Conservation (phyloP, 495 filamentous ascomycete genomes). For the Talaromyces trachyspermus region DNA sequence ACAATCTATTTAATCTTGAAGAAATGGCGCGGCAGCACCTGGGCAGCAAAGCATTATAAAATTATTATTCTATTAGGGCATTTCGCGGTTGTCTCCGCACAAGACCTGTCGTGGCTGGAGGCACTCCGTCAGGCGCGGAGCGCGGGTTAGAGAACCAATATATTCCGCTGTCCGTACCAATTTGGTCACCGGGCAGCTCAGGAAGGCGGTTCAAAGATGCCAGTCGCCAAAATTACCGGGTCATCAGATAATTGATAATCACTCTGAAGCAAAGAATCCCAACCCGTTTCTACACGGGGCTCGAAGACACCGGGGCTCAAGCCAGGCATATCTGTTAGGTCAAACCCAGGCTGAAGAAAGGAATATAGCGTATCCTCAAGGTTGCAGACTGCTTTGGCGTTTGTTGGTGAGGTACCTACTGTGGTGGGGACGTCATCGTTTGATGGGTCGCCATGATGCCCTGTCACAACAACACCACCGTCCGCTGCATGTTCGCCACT, state of each 20-base stretch:
- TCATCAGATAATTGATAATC: not conserved
- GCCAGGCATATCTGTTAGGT: not conserved
- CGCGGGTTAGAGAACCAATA: too few relatives aligned
- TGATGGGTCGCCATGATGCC: not conserved
- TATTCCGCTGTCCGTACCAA: too few relatives aligned
- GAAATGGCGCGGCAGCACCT: too few relatives aligned
- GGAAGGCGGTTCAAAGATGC: not conserved
- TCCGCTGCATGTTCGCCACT: not conserved
- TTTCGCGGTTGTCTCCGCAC: too few relatives aligned
- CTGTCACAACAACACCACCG: not conserved
- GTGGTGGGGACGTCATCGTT: not conserved
- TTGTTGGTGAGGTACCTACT: not conserved
- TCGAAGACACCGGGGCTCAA: not conserved
- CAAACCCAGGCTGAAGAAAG: not conserved
- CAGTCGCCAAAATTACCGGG: not conserved
- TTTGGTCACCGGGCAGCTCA: not conserved
- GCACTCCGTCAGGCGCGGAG: too few relatives aligned
- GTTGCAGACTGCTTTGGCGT: not conserved
- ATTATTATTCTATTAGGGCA: too few relatives aligned
- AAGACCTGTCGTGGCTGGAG: too few relatives aligned
- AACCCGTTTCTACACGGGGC: not conserved
- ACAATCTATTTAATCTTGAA: too few relatives aligned
- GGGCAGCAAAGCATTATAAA: too few relatives aligned
- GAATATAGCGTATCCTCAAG: not conserved
- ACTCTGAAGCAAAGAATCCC: not conserved